Conservation (phyloP, 371 early-diverging fungal genomes). For the Saksenaea vasiformis region DNA sequence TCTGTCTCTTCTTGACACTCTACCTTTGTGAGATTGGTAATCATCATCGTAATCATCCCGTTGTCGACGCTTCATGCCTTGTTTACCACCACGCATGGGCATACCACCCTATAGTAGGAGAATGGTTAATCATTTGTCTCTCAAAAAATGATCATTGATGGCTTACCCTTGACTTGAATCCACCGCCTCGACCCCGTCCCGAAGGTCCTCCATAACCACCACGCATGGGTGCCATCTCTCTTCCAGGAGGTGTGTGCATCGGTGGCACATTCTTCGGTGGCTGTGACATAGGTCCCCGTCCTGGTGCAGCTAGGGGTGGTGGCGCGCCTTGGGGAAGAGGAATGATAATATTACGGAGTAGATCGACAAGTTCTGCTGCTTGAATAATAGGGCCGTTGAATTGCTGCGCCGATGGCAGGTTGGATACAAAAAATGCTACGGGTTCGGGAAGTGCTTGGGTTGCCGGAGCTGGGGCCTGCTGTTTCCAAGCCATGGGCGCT, state of each 20-base stretch:
- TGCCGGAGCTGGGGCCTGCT: constrained; percentile 18
- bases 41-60: constrained; percentile 61
- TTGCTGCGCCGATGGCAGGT: constrained; percentile 50
- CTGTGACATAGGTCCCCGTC: constrained; percentile 12
- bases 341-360: constrained; percentile 51
- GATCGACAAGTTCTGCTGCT: constrained; percentile 52
- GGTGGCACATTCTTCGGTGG: constrained; percentile 22
- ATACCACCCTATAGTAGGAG: constrained; percentile 13
- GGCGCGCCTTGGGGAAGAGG: constrained; percentile 30
- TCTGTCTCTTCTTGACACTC: not conserved
- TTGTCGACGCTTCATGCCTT: constrained; percentile 46
- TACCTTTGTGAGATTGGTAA: constrained; percentile 43
- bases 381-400: constrained; percentile 58
- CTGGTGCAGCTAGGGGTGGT: constrained; percentile 16
- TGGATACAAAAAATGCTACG: constrained; percentile 59
- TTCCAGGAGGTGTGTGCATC: constrained; percentile 24
- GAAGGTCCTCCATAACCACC: constrained; percentile 33
- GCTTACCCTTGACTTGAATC: constrained; percentile 35
- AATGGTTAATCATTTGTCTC: not conserved
- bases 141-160: not conserved
- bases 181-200: constrained; percentile 32
- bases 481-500: constrained; percentile 15
- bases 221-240: constrained; percentile 22
- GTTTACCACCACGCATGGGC: constrained; percentile 30
- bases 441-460: constrained; percentile 52